These are phyloP conservation scores for Ramaria rubella DNA, from an alignment of 768 basidiomycete genomes.

Conservation along the genomic window DNA sequence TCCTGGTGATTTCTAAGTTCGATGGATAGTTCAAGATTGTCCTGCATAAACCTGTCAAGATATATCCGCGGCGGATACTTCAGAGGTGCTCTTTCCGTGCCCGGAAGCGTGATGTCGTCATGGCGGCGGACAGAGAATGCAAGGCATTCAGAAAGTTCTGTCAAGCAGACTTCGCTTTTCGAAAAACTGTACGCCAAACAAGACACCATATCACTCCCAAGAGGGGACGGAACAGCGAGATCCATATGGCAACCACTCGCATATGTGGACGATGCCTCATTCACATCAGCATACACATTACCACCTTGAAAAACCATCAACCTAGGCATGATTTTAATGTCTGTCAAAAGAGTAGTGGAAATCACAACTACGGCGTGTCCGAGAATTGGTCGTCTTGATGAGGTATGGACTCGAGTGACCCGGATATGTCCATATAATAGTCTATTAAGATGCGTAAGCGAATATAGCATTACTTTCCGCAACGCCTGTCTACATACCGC, in stretches of 20 bases:
- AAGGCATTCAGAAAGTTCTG: constrained; percentile 6
- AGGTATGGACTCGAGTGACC: neutral
- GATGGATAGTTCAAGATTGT: constrained; percentile 42
- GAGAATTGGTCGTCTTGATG: neutral
- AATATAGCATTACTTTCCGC: neutral
- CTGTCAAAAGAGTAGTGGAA: neutral
- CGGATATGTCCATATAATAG: neutral
- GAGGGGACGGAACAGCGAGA: neutral
- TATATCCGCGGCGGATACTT: constrained; percentile 59
- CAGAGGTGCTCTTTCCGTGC: constrained; percentile 33
- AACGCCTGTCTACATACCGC: neutral
- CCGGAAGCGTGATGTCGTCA: neutral
- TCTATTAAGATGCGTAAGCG: neutral
- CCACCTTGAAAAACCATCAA: constrained; percentile 5
- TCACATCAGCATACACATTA: neutral
- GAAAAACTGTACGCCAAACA: constrained; percentile 6
- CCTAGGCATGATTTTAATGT: neutral
- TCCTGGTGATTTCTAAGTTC: constrained; percentile 29
- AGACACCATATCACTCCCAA: constrained; percentile 6
- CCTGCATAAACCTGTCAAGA: constrained; percentile 64
- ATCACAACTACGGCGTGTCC: neutral
- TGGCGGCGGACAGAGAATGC: constrained; percentile 4
- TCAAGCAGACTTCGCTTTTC: constrained; percentile 2
- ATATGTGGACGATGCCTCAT: neutral
- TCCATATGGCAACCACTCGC: constrained; percentile 2